Evolutionary conservation across 108 stramenopile genomes (phyloP).

Genomic region (Stephanodiscus minutulus): DNA sequence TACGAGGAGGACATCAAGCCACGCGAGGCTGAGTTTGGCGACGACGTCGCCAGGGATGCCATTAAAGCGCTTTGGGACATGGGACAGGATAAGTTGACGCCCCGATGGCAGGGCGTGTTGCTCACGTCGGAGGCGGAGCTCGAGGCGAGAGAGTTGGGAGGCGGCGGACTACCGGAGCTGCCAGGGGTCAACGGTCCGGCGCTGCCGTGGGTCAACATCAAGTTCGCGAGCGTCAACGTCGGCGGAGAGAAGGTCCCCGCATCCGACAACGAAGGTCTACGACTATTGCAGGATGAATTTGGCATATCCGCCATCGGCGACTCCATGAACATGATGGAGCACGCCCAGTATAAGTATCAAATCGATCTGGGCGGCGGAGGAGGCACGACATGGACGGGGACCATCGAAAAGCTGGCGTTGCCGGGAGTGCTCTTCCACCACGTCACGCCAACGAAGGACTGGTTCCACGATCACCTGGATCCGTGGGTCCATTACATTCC

Average conservation of each 20-base stretch:
- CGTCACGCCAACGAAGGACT: constrained; percentile 44
- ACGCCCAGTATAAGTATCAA: constrained; percentile 38
- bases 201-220: constrained; percentile 32
- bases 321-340: constrained; percentile 10
- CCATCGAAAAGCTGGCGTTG: constrained; percentile 26
- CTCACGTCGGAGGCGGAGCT: constrained; percentile 34
- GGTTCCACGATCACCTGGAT: constrained; percentile 21
- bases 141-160: constrained; percentile 11
- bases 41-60: not conserved
- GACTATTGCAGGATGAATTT: constrained; percentile 10
- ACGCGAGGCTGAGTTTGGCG: not conserved
- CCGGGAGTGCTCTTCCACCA: constrained; percentile 41
- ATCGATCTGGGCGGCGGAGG: constrained; percentile 50
- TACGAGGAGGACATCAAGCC: constrained; percentile 17
- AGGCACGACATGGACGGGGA: constrained; percentile 34
- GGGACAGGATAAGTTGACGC: constrained; percentile 12
- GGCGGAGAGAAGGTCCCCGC: constrained; percentile 9
- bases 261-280: not conserved
- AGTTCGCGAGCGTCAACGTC: constrained; percentile 21
- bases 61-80: not conserved
- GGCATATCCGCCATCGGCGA: constrained; percentile 30
- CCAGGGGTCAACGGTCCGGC: not conserved
- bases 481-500: no score
- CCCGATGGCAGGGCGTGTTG: constrained; percentile 34
- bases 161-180: no score